Evolutionary conservation across 805 yeast species (phyloP).

Genomic region (Candida quercuum): DNA sequence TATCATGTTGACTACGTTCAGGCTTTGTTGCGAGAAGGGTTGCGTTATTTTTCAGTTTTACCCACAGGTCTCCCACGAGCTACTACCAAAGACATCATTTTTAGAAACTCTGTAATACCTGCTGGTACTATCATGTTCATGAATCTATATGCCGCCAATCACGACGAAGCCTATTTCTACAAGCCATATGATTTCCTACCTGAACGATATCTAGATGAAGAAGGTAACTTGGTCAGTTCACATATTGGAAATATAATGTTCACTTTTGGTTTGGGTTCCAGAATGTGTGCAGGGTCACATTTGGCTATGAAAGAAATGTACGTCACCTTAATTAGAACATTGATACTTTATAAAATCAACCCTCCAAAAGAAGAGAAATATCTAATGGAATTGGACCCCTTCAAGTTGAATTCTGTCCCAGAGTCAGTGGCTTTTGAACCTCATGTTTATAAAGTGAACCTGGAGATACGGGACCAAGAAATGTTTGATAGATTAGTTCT

Average conservation of each 20-base stretch:
- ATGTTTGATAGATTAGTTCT: conserved; percentile 4
- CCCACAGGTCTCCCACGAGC: conserved; percentile 64
- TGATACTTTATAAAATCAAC: conserved; percentile 45
- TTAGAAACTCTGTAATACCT: conserved; percentile 42
- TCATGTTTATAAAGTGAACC: conserved; percentile 30
- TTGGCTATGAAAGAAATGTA: conserved; percentile 66
- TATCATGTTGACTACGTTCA: conserved; percentile 41
- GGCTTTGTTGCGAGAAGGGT: conserved; percentile 59
- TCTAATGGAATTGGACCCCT: conserved; percentile 45
- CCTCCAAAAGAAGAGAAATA: conserved; percentile 29
- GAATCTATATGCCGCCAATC: conserved; percentile 70
- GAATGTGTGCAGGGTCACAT: conserved; percentile 68
- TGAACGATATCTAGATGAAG: conserved; percentile 41
- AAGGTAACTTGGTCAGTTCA: conserved; percentile 11
- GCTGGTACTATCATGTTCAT: conserved; percentile 49
- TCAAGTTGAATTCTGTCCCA: conserved; percentile 45
- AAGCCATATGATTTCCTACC: conserved; percentile 46
- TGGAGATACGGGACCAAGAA: conserved; percentile 26
- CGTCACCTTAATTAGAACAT: conserved; percentile 45
- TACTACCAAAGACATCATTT: conserved; percentile 46
- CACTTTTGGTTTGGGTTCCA: conserved; percentile 64
- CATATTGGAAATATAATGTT: conserved; percentile 28
- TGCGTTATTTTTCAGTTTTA: conserved; percentile 58
- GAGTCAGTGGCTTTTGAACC: conserved; percentile 64
- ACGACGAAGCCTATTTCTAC: conserved; percentile 42